Percentiles rank a stretch among this genome's conserved stretches.
Evolutionary conservation across 1,139 yeast genomes (phyloP).

Genomic region (Magnusiomyces clavatus): DNA sequence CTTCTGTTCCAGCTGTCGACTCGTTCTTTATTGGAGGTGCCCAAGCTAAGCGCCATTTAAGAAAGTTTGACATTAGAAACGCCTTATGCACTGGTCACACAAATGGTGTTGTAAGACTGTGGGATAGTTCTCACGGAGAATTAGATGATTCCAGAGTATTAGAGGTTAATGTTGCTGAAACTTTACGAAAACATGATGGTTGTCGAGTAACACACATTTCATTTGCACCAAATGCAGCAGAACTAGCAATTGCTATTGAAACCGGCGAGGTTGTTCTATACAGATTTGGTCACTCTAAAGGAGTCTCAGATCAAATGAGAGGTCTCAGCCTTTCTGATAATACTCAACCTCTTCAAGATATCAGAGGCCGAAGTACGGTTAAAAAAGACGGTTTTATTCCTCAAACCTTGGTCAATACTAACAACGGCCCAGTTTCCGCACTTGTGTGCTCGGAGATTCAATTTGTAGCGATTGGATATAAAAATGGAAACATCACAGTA

Average conservation of each 20-base stretch:
- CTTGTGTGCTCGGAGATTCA: conserved; percentile 69
- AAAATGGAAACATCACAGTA: conserved; percentile 64
- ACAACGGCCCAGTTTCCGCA: conserved; percentile 45
- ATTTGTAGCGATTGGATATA: conserved; percentile 76
- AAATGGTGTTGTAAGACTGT: conserved; percentile 68
- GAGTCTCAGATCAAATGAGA: conserved; percentile 1
- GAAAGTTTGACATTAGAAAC: conserved; percentile 52
- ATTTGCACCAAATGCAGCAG: conserved; percentile 71
- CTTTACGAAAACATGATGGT: conserved; percentile 38
- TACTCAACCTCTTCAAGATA: conserved; percentile 20
- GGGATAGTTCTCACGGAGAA: conserved; percentile 79
- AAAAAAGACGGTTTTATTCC: conserved; percentile 68
- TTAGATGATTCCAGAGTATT: conserved; percentile 50
- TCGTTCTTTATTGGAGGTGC: conserved; percentile 65
- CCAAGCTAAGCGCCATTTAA: conserved; percentile 48
- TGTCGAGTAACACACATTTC: conserved; percentile 53
- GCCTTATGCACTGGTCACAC: conserved; percentile 76
- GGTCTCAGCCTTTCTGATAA: conserved; percentile 11
- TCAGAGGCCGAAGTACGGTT: conserved; percentile 38
- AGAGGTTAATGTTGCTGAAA: conserved; percentile 45
- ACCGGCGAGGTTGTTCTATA: conserved; percentile 73
- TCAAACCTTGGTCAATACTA: conserved; percentile 42
- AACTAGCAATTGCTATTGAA: conserved; percentile 59
- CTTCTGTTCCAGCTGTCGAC: conserved; percentile 30
- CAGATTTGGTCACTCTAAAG: conserved; percentile 45